Evolutionary conservation across 805 yeast genomes (phyloP).

Genomic region (Yamadazyma tumulicola): DNA sequence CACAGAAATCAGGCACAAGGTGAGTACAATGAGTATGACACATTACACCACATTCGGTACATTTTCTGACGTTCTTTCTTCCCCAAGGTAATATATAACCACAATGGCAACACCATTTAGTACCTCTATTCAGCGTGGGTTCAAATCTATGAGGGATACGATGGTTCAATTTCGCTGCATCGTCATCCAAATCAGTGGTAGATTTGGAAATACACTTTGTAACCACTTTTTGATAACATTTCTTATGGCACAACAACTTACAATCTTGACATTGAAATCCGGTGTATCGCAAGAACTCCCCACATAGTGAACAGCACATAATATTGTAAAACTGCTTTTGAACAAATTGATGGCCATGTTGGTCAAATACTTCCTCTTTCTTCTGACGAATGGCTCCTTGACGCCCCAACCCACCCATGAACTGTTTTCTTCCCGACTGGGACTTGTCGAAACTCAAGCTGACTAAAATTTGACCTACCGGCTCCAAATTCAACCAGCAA

Average conservation of each 20-base stretch:
- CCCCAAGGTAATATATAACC: conserved; percentile 97
- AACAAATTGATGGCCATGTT: conserved; percentile 95
- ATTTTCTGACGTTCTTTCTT: conserved; percentile 84
- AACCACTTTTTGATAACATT: conserved; percentile 75
- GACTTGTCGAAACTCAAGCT: conserved; percentile 76
- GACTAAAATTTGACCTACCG: conserved; percentile 84
- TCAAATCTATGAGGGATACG: conserved; percentile 96
- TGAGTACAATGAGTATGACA: conserved; percentile 92
- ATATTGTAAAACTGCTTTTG: conserved; percentile 93
- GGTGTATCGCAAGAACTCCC: conserved; percentile 86
- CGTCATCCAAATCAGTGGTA: conserved; percentile 59
- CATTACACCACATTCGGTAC: conserved; percentile 91
- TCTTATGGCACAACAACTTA: conserved; percentile 74
- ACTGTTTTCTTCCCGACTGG: conserved; percentile 31
- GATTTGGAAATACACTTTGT: conserved; percentile 81
- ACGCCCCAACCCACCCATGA: conserved; percentile 58
- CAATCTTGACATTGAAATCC: conserved; percentile 87
- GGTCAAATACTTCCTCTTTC: conserved; percentile 86
- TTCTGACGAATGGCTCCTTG: conserved; percentile 97
- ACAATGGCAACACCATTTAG: conserved; percentile 99
- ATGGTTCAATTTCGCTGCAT: conserved; percentile 83
- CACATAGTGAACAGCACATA: conserved; percentile 97
- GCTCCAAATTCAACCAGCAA: conserved; percentile 89
- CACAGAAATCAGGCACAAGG: conserved; percentile 96
- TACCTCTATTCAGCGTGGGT: conserved; percentile 87